A percentile compares a stretch with the other conserved stretches of the same genome.
Conservation (phyloP, 1,284 basidiomycete genomes). For the Cryptococcus jaspeensis region DNA sequence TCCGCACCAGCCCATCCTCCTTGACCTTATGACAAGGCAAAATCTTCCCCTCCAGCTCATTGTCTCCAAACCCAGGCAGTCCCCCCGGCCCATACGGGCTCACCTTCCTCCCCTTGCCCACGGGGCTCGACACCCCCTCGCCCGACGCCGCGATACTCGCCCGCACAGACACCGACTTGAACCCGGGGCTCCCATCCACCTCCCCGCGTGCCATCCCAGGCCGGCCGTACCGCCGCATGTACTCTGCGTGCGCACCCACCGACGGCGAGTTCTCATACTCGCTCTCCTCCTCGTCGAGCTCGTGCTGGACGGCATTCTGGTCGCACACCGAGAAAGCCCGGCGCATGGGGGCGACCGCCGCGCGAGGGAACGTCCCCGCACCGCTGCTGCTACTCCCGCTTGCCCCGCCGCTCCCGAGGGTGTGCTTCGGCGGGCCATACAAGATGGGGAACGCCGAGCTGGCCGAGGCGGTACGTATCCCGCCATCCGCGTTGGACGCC, state of each 20-base stretch:
- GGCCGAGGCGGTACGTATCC: constrained; percentile 23
- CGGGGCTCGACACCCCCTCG: constrained; percentile 18
- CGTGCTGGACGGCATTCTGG: constrained; percentile 27
- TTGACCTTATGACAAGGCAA: constrained; percentile 89
- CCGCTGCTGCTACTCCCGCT: too few relatives aligned
- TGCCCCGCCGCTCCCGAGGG: constrained; percentile 12
- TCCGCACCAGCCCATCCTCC: constrained; percentile 93
- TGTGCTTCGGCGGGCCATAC: constrained; percentile 24
- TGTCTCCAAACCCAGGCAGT: constrained; percentile 81
- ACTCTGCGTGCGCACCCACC: constrained; percentile 37
- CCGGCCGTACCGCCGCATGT: constrained; percentile 28
- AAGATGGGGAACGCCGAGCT: constrained; percentile 45
- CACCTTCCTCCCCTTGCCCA: constrained; percentile 22
- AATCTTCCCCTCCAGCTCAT: constrained; percentile 87
- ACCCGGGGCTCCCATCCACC: constrained; percentile 42
- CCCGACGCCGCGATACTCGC: constrained; percentile 19
- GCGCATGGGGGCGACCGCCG: constrained; percentile 38
- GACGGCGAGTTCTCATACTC: constrained; percentile 42
- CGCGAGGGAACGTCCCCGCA: constrained; percentile 26
- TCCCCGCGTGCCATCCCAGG: constrained; percentile 22
- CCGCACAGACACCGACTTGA: constrained; percentile 26
- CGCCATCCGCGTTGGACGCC: constrained; percentile 14
- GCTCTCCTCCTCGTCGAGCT: constrained; percentile 40
- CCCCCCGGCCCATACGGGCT: constrained; percentile 49
- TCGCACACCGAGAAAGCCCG: constrained; percentile 50